phyloP scores from a whole-genome alignment of 495 filamentous ascomycete species.

The Daldinia caldariorum region DNA sequence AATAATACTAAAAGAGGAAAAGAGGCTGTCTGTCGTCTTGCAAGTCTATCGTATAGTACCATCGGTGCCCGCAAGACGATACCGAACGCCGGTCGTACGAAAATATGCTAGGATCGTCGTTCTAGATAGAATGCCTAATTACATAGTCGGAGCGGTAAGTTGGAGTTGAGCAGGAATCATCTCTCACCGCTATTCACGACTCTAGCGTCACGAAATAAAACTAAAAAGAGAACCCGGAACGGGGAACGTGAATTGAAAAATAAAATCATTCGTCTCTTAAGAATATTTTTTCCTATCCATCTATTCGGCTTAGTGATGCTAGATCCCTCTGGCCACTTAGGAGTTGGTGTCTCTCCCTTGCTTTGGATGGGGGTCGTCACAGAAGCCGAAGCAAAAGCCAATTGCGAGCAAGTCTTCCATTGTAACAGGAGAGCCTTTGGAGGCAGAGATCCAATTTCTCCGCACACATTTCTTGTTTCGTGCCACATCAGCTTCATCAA shows the following conservation, averaged over 20 bases:
- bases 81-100: conserved; percentile 9
- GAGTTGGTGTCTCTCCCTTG: conserved; percentile 31
- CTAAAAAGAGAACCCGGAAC: background rate
- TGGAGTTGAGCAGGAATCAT: background rate
- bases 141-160: conserved; percentile 24
- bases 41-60: background rate
- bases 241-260: background rate
- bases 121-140: conserved; percentile 1
- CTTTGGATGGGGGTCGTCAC: conserved; percentile 19
- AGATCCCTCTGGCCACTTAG: conserved; percentile 11
- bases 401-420: conserved; percentile 26
- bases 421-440: conserved; percentile 8
- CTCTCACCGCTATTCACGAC: conserved; percentile 34
- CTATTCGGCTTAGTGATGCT: conserved; percentile 33
- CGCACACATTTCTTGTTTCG: conserved; percentile 20
- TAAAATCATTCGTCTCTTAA: conserved; percentile 39
- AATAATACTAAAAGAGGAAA: background rate
- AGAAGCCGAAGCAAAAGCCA: conserved; percentile 26
- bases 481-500: conserved; percentile 16
- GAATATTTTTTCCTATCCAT: conserved; percentile 42
- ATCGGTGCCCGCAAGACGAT: conserved; percentile 16
- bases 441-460: conserved; percentile 15
- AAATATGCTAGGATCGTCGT: conserved; percentile 17
- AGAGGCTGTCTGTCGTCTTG: background rate
- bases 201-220: conserved; percentile 19